Base-by-base conservation (phyloP, 768 basidiomycete genomes). In the Mycena galericulata region DNA sequence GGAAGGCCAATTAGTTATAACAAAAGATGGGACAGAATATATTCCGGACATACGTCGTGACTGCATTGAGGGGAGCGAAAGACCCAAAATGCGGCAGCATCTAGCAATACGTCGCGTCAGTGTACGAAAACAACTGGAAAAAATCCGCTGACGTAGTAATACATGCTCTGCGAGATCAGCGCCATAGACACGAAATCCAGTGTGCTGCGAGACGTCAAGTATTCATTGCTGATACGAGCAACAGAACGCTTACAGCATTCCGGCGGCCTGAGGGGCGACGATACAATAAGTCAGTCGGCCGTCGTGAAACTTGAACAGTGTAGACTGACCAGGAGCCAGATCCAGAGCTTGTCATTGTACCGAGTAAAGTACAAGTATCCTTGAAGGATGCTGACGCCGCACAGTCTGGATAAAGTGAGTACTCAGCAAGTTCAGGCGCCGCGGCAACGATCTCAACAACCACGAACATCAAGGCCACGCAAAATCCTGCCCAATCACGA, bases 41-140 rank as follows among this genome's bases (percentile, higher is more conserved):
- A 46, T 32, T 3, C 9, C 7, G 55, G 43, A 26, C 80, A 49
- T 62, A 84, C 83, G 76, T 77, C 0, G 82, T 85, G 6, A 84
- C 76, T 11, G 77, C 77, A 18, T 67, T 68, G 14, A 85, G 75
- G 1, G 81, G 83, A 20, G 68, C 41, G 32, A 82, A 67, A 0
- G 82, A 83, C 6, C 85, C 85, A 57, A 80, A 86, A 63, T 83
- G 76, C 1, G 84, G 85, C 6, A 86, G 77, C 85, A 85, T 17
- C 34, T 36, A 36, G n/a, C 38, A 27, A 54, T 18, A 18, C 45
- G 14, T 6, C 14, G 8, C 8, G 34, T 36, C 34, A 14, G 34
- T 6, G 34, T n/a, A n/a, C n/a, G n/a, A n/a, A n/a, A n/a, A n/a
- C n/a, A n/a, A n/a, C n/a, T n/a, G n/a, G n/a, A n/a, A n/a, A n/a